Conservation (phyloP, 768 basidiomycete genomes). For the Auricularia heimuer region DNA sequence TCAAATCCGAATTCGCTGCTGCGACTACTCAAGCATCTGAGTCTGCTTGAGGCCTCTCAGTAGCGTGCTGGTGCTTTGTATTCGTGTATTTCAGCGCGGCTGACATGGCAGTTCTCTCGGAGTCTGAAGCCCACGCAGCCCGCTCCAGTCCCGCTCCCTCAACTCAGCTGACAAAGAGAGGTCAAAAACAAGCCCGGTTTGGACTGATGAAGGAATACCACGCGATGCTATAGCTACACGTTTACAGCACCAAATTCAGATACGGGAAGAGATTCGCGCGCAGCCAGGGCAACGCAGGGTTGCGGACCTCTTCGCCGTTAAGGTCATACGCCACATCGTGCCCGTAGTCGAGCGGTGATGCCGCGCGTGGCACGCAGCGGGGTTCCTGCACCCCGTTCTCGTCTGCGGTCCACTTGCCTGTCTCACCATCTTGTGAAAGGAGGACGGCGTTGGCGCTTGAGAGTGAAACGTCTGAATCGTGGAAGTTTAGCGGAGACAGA, state of each 20-base stretch:
- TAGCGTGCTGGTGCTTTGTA: neutral
- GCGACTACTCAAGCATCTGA: neutral
- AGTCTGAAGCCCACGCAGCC: no score
- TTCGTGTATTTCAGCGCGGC: neutral
- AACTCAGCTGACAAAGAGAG: no score
- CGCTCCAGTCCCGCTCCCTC: no score
- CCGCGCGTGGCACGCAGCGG: neutral
- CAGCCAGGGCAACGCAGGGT: neutral
- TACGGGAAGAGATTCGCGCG: neutral
- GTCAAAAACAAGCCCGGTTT: no score
- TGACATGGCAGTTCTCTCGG: neutral
- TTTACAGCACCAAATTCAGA: neutral
- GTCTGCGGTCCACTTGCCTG: neutral
- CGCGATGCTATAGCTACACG: no score
- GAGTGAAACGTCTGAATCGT: conserved; percentile 52
- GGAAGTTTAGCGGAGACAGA: conserved; percentile 54
- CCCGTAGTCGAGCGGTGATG: neutral
- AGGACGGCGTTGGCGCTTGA: conserved; percentile 46
- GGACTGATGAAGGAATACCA: no score
- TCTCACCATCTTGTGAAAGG: conserved; percentile 13
- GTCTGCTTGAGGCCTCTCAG: no score
- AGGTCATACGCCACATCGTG: neutral
- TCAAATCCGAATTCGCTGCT: no score
- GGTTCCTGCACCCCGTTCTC: neutral
- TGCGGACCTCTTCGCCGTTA: neutral